Conservation (phyloP, 2,329 filamentous ascomycete genomes). For the Curvularia hawaiiensis region DNA sequence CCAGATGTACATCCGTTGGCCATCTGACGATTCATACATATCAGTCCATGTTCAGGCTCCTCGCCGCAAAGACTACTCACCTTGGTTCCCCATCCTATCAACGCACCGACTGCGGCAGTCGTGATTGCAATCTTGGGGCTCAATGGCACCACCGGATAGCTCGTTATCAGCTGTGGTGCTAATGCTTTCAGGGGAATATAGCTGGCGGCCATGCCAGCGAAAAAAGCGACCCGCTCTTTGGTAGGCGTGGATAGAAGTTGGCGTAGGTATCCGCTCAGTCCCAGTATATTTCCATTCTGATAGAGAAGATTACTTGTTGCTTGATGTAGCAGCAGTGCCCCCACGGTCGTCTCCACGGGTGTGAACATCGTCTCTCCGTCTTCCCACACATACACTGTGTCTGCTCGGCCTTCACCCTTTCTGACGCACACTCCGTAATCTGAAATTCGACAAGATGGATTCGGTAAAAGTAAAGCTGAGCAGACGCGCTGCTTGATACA, state of each 20-base stretch:
- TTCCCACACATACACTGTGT: background rate
- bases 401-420: background rate
- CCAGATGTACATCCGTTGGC: slow-evolving; percentile 59
- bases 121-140: slow-evolving; percentile 45
- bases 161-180: slow-evolving; percentile 53
- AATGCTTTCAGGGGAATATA: slow-evolving; percentile 49
- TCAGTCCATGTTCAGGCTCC: slow-evolving; percentile 11
- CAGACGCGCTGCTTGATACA: background rate
- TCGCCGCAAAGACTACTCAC: slow-evolving; percentile 34
- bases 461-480: background rate
- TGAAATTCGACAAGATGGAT: slow-evolving; percentile 6
- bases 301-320: slow-evolving; percentile 56
- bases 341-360: slow-evolving; percentile 57
- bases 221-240: slow-evolving; percentile 51
- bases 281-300: slow-evolving; percentile 58
- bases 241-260: slow-evolving; percentile 49
- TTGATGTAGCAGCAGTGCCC: slow-evolving; percentile 57
- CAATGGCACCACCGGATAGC: slow-evolving; percentile 47
- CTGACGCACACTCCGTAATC: background rate
- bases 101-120: slow-evolving; percentile 50
- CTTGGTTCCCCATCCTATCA: slow-evolving; percentile 60
- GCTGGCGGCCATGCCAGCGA: slow-evolving; percentile 55
- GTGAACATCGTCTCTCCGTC: slow-evolving; percentile 54
- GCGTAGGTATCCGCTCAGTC: slow-evolving; percentile 56
- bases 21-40: slow-evolving; percentile 16